Conservation (phyloP, 108 stramenopile genomes). For the Cyclotella atomus region DNA sequence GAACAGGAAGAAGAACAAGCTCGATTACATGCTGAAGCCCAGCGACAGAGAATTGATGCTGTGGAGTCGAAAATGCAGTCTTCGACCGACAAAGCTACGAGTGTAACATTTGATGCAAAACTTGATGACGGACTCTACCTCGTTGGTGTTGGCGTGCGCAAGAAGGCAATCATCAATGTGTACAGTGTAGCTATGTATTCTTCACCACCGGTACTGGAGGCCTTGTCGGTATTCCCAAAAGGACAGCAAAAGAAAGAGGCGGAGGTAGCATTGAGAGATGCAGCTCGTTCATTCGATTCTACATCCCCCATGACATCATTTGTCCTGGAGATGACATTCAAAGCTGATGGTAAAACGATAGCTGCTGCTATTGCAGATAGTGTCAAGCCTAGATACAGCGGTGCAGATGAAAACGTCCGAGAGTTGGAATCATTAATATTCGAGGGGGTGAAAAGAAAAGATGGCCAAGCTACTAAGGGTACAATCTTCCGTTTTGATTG, state of each 20-base stretch:
- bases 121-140: constrained; percentile 34
- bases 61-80: constrained; percentile 17
- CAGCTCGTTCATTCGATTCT: constrained; percentile 25
- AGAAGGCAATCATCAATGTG: constrained; percentile 36
- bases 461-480: constrained; percentile 38
- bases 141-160: constrained; percentile 34
- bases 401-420: constrained; percentile 13
- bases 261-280: constrained; percentile 14
- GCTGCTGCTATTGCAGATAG: constrained; percentile 34
- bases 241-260: constrained; percentile 33
- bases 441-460: constrained; percentile 31
- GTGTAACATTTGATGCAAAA: constrained; percentile 23
- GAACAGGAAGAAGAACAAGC: constrained; percentile 7
- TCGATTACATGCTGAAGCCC: neutral
- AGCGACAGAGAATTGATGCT: constrained; percentile 7
- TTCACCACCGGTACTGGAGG: constrained; percentile 17
- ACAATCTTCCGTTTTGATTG: constrained; percentile 36
- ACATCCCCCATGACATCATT: constrained; percentile 26
- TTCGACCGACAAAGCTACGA: constrained; percentile 15
- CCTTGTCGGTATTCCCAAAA: constrained; percentile 8
- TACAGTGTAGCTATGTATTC: constrained; percentile 40
- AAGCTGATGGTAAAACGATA: constrained; percentile 35
- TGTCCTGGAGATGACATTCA: constrained; percentile 34
- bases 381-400: constrained; percentile 33
- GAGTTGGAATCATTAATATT: constrained; percentile 29